phyloP scores from a whole-genome alignment of 176 grass and related monocot species.

The Urochloa ruziziensis region DNA sequence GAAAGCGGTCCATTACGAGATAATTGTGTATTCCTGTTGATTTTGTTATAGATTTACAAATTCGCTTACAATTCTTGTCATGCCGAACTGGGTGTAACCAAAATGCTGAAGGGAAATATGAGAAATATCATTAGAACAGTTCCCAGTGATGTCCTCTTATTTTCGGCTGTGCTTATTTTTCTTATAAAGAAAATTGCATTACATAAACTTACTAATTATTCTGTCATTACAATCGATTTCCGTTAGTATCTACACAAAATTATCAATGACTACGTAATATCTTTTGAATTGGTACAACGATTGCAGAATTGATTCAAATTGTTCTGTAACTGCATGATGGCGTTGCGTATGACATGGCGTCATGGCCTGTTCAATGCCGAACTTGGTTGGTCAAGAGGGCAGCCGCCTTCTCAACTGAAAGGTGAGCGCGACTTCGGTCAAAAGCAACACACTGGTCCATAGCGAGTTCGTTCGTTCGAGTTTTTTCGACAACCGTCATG shows the following conservation, averaged over 20 bases:
- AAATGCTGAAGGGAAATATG: neutral
- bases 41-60: neutral
- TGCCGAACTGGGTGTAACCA: neutral
- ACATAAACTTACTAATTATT: too few species aligned
- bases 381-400: neutral
- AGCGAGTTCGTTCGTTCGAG: slow-evolving; percentile 16
- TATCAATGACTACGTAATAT: neutral
- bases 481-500: slow-evolving; percentile 22
- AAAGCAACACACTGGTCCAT: slow-evolving; percentile 14
- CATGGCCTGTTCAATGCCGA: neutral
- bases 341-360: too few species aligned
- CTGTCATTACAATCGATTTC: too few species aligned
- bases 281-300: neutral
- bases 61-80: too few species aligned
- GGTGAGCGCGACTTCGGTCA: neutral
- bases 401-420: slow-evolving; percentile 15
- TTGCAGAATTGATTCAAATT: neutral
- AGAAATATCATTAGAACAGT: neutral
- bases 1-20: neutral
- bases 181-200: neutral
- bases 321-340: too few species aligned
- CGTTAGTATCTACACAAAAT: neutral
- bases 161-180: too few species aligned
- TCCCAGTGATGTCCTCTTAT: neutral
- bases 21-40: neutral